Percentiles rank a stretch among this genome's conserved stretches.
phyloP scores from a whole-genome alignment of 495 filamentous ascomycete species.

The Trichoderma parareesei region DNA sequence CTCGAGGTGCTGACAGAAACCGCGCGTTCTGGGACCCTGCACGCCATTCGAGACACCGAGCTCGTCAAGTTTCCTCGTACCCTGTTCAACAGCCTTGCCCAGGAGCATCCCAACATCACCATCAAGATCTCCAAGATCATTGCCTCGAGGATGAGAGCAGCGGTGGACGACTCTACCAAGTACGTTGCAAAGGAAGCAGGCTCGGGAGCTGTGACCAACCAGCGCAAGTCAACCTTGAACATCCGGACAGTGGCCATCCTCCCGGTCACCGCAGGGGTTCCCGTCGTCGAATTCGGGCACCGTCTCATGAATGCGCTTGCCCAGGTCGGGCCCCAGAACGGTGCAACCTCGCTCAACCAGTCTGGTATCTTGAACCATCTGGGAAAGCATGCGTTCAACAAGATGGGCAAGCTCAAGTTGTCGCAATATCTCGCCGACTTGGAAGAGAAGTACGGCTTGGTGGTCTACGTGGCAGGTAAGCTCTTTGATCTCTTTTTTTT shows the following conservation, averaged over 20 bases:
- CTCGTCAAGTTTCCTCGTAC: conserved; percentile 93
- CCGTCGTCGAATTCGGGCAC: conserved; percentile 90
- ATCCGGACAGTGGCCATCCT: conserved; percentile 87
- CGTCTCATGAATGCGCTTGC: conserved; percentile 78
- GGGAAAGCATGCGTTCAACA: conserved; percentile 90
- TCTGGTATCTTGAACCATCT: conserved; percentile 89
- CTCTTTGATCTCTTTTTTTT: conserved; percentile 7
- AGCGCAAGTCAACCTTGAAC: conserved; percentile 64
- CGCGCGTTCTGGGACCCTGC: conserved; percentile 74
- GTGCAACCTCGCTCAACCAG: conserved; percentile 88
- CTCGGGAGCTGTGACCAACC: conserved; percentile 42
- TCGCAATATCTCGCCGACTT: conserved; percentile 94
- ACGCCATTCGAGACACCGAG: conserved; percentile 95
- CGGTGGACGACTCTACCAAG: conserved; percentile 68
- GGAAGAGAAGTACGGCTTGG: conserved; percentile 93
- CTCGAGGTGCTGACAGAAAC: conserved; percentile 96
- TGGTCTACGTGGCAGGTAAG: conserved; percentile 87
- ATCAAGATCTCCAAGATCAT: conserved; percentile 99
- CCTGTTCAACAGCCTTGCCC: conserved; percentile 92
- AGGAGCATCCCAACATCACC: conserved; percentile 95
- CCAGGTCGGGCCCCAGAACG: conserved; percentile 81
- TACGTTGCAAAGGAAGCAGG: conserved; percentile 35
- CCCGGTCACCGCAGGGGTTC: conserved; percentile 84
- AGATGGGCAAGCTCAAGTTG: conserved; percentile 93
- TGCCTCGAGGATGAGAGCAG: conserved; percentile 82